Conservation (phyloP, 2,329 filamentous ascomycete species). For the Pseudopyrenochaeta lycopersici region DNA sequence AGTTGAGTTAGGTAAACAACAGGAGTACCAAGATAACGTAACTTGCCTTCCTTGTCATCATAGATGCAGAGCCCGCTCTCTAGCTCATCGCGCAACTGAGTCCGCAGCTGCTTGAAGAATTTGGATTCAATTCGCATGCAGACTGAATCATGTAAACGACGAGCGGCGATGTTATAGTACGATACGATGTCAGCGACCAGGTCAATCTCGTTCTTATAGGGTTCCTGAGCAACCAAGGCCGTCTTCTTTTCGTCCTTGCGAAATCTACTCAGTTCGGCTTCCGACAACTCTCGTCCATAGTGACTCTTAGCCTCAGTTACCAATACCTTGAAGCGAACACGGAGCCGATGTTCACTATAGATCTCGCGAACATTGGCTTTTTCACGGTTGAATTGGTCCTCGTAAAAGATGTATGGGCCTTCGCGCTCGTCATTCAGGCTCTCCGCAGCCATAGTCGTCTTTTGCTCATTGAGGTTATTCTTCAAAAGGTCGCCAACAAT, state of each 20-base stretch:
- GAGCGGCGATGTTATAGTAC: constrained; percentile 74
- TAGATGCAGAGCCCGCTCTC: constrained; percentile 29
- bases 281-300: too few relatives aligned
- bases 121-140: constrained; percentile 50
- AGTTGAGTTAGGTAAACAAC: background rate
- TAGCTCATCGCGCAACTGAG: constrained; percentile 34
- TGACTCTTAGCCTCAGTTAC: too few relatives aligned
- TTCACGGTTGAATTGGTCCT: constrained; percentile 26
- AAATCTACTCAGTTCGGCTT: constrained; percentile 39
- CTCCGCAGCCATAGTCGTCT: constrained; percentile 28
- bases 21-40: background rate
- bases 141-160: constrained; percentile 68
- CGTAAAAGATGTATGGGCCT: constrained; percentile 47
- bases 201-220: constrained; percentile 67
- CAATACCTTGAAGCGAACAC: constrained; percentile 33
- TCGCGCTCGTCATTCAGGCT: constrained; percentile 42
- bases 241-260: constrained; percentile 30
- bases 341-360: constrained; percentile 36
- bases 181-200: constrained; percentile 71
- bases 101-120: constrained; percentile 39
- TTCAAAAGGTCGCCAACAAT: constrained; percentile 39
- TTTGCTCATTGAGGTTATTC: constrained; percentile 36
- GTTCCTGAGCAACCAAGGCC: constrained; percentile 62
- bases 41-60: constrained; percentile 30
- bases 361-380: constrained; percentile 19